Percentiles rank a stretch among this genome's conserved stretches.
Conservation (phyloP, 805 yeast genomes). For the Henningerozyma blattae region DNA sequence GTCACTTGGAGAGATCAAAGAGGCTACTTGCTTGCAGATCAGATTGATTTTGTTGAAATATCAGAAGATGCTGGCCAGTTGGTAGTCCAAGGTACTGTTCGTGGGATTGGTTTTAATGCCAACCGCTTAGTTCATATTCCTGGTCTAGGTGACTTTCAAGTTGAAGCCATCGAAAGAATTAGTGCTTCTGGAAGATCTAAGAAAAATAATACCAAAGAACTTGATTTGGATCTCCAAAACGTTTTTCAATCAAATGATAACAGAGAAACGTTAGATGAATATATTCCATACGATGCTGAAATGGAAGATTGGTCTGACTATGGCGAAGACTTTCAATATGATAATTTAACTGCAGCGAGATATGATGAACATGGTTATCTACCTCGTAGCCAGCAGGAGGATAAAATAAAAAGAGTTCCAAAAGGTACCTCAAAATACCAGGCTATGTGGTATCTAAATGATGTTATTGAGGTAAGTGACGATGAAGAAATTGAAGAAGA, state of each 20-base stretch:
- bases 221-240: constrained; percentile 10
- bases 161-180: constrained; percentile 51
- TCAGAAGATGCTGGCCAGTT: constrained; percentile 26
- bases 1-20: constrained; percentile 90
- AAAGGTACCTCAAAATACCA: constrained; percentile 72
- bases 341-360: constrained; percentile 24
- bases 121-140: constrained; percentile 77
- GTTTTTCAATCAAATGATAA: constrained; percentile 27
- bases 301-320: constrained; percentile 31
- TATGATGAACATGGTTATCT: constrained; percentile 30
- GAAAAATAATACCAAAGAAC: constrained; percentile 7
- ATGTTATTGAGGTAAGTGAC: constrained; percentile 27
- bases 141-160: constrained; percentile 79
- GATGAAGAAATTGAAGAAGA: constrained; percentile 21
- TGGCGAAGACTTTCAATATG: constrained; percentile 23
- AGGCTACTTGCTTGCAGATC: constrained; percentile 75
- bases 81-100: constrained; percentile 67
- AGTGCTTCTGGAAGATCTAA: constrained; percentile 19
- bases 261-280: constrained; percentile 49
- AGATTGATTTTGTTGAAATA: constrained; percentile 27
- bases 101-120: constrained; percentile 77
- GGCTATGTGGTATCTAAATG: constrained; percentile 67
- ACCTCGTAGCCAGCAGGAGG: constrained; percentile 22
- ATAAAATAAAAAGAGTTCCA: constrained; percentile 39
- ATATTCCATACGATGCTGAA: constrained; percentile 42